Conservation (phyloP, 331 rosid genomes). For the Pyracantha coccinea region DNA sequence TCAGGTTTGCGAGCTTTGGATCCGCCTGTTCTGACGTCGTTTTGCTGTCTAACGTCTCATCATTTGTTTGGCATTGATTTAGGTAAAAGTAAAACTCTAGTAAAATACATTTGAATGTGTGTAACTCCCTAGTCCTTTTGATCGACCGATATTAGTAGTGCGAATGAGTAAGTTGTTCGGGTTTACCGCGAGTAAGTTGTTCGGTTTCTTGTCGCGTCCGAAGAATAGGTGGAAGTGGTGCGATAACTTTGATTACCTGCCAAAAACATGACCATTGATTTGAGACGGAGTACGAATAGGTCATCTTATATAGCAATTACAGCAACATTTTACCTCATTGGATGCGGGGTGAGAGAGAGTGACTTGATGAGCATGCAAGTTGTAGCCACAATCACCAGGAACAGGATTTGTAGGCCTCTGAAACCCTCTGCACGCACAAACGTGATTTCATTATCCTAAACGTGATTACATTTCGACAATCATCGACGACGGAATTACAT, state of each 20-base stretch:
- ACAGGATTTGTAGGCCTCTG: slow-evolving; percentile 58
- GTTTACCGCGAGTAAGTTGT: not conserved
- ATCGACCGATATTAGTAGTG: not conserved
- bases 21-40: not conserved
- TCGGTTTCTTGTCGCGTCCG: slow-evolving; percentile 28
- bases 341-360: slow-evolving; percentile 62
- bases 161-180: no score
- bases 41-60: not conserved
- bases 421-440: slow-evolving; percentile 51
- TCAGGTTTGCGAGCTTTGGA: not conserved
- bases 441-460: no score
- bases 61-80: no score
- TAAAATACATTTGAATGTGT: no score
- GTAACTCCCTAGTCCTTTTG: no score
- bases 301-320: no score
- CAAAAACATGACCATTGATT: not conserved
- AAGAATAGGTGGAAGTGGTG: slow-evolving; percentile 59
- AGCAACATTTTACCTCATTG: slow-evolving; percentile 37
- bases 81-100: no score
- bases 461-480: no score
- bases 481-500: no score
- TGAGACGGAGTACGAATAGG: no score
- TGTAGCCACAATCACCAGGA: slow-evolving; percentile 94
- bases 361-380: slow-evolving; percentile 75
- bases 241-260: slow-evolving; percentile 53